phyloP scores from a whole-genome alignment of 305 asterid species.

The Andrographis paniculata region DNA sequence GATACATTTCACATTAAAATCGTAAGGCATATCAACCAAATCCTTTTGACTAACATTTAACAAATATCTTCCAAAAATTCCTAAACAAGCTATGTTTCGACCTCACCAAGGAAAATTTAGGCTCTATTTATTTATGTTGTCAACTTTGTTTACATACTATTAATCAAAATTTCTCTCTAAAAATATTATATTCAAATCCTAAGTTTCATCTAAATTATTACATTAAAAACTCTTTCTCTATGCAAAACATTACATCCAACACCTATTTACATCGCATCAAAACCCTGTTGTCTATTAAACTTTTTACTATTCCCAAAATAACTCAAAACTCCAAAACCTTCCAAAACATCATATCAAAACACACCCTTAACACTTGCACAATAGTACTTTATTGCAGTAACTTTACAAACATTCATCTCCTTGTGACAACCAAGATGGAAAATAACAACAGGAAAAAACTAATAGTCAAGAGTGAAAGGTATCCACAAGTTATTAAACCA shows the following conservation, averaged over 20 bases:
- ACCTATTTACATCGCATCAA: no score
- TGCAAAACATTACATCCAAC: no score
- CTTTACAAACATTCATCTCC: not conserved
- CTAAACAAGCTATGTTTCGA: conserved; percentile 1
- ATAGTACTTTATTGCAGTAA: not conserved
- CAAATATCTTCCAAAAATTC: conserved; percentile 11
- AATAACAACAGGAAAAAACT: conserved; percentile 5
- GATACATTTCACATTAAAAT: not conserved
- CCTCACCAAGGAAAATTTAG: not conserved
- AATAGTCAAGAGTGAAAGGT: conserved; percentile 8
- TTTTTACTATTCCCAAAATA: no score
- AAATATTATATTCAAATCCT: no score
- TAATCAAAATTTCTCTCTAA: no score
- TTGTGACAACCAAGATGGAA: conserved; percentile 8
- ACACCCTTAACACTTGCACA: not conserved
- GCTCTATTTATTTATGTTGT: no score
- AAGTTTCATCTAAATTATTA: no score
- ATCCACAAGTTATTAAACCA: not conserved
- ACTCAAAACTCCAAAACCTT: no score
- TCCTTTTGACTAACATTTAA: conserved; percentile 9
- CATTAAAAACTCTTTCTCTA: no score
- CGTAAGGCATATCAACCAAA: not conserved
- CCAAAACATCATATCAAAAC: not conserved
- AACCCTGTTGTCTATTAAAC: no score
- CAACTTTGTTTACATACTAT: no score